These are phyloP conservation scores for Tetradesmus obliquus DNA, from an alignment of 139 green algal genomes.

Conservation along the genomic window DNA sequence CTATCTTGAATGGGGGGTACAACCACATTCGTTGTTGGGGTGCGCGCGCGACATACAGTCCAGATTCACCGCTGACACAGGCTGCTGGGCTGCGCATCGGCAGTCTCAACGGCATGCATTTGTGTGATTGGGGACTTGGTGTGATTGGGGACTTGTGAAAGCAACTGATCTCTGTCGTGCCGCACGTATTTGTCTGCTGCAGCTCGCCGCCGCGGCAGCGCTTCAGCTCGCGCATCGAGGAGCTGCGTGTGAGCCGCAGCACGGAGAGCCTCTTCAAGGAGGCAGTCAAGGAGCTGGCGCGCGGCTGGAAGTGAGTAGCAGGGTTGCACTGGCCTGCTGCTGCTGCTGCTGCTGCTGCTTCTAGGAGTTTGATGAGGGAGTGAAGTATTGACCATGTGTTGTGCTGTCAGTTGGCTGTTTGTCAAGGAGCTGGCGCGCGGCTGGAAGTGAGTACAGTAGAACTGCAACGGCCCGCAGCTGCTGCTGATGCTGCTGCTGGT, in stretches of 20 bases:
- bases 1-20: neutral
- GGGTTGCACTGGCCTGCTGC: too few species aligned
- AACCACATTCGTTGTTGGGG: neutral
- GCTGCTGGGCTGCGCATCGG: too few species aligned
- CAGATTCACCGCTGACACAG: too few species aligned
- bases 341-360: neutral
- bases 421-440: constrained; percentile 8
- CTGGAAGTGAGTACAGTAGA: neutral
- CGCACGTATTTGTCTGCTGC: neutral
- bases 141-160: too few species aligned
- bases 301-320: neutral
- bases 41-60: too few species aligned
- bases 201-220: constrained; percentile 5
- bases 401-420: neutral
- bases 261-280: constrained; percentile 9
- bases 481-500: neutral
- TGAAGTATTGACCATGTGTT: neutral
- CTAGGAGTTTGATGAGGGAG: neutral
- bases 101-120: too few species aligned
- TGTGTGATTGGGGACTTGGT: too few species aligned
- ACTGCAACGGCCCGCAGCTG: too few species aligned
- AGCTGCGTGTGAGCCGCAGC: neutral
- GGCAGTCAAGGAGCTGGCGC: constrained; percentile 9
- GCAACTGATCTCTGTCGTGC: too few species aligned
- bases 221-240: neutral